These are phyloP conservation scores for Taphrina deformans DNA, from an alignment of 1,139 yeast genomes.

Conservation along the genomic window DNA sequence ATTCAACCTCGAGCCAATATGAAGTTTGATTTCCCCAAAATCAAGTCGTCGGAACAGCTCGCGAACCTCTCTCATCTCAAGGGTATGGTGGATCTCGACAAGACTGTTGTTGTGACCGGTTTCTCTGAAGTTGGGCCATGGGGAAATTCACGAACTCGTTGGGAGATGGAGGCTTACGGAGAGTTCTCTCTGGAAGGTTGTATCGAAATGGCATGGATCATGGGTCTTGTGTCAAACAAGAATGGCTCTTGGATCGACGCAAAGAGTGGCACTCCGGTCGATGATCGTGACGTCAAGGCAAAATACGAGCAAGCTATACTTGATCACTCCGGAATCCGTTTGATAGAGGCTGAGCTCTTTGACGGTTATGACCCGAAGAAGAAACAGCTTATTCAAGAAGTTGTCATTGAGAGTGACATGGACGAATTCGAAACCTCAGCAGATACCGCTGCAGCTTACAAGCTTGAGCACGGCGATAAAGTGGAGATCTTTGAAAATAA, in stretches of 20 bases:
- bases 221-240: conserved; percentile 94
- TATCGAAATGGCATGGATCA: conserved; percentile 99
- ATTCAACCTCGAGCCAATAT: conserved; percentile 92
- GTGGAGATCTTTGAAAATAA: conserved; percentile 89
- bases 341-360: conserved; percentile 93
- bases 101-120: conserved; percentile 91
- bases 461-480: conserved; percentile 88
- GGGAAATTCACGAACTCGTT: conserved; percentile 98
- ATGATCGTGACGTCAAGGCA: conserved; percentile 86
- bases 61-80: conserved; percentile 68
- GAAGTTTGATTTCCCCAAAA: conserved; percentile 87
- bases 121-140: conserved; percentile 98
- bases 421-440: conserved; percentile 94
- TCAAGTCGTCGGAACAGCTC: conserved; percentile 73
- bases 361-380: conserved; percentile 90
- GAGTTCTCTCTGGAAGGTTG: conserved; percentile 98
- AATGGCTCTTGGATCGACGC: conserved; percentile 97
- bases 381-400: conserved; percentile 91
- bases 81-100: conserved; percentile 89
- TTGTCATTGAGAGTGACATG: conserved; percentile 91
- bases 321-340: conserved; percentile 93
- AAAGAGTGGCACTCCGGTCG: conserved; percentile 88
- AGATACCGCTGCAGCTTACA: conserved; percentile 93
- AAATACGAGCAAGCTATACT: conserved; percentile 86
- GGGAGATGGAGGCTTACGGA: conserved; percentile 98